Base-by-base conservation (phyloP, 306 rosid genomes). In the Mimosa pudica region DNA sequence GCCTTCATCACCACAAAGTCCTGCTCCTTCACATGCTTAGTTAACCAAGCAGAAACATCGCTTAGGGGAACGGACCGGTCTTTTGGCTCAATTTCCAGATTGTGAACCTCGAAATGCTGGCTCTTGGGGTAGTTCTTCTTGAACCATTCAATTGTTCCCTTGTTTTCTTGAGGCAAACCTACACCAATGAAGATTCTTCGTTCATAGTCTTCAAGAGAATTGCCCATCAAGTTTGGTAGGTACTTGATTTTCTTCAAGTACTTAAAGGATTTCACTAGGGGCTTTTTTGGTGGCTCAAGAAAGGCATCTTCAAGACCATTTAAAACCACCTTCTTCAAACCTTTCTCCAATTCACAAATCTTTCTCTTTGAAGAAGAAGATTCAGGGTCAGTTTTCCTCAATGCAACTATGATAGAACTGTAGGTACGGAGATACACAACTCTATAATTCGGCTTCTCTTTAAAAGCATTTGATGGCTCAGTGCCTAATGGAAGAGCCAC, bases 1-100 rank as follows among this genome's bases (percentile, higher is more conserved):
- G 94, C 94, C 79, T 88, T 89, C 89, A 92, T 85, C 81, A 92
- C 97, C 7, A 92, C 92, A 30, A 83, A 87, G 41, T 89, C 93
- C 36, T 86, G 89, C 81, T 83, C 84, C 81, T 69, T 64, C 73
- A 90, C 85, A 77, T 81, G 86, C 74, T 78, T 79, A 33, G 75
- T 70, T 49, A 88, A 74, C 97, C 94, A 92, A 76, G n/a, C 83
- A 12, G 88, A 82, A 58, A 84, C 82, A 36, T 68, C 84, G 0
- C 49, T 70, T 63, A 30, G 80, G 7, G 18, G 62, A 35, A 4
- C 32, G 32, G 10, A 20, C 1, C 10, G 32, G 2, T 42, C 78
- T 45, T 86, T 78, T 3, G 80, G 81, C 10, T 12, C 75, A 33
- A 64, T 71, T 48, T 65, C 47, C 2, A 88, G 67, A 78, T 63